Evolutionary conservation across 1,284 basidiomycete species (phyloP).

Genomic region (Agroathelia rolfsii): DNA sequence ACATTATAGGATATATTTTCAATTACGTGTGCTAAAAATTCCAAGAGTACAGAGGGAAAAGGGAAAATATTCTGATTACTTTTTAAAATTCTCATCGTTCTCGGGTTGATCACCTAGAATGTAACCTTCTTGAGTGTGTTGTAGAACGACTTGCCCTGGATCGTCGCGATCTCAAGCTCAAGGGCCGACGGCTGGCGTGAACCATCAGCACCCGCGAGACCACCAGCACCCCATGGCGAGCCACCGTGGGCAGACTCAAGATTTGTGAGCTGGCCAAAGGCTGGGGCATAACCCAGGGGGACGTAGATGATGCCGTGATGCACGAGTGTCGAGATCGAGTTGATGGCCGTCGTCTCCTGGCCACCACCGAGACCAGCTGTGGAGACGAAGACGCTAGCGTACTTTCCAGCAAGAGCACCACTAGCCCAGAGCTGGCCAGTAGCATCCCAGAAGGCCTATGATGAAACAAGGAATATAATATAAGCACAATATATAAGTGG

Average conservation of each 20-base stretch:
- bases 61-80: no score
- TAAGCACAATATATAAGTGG: not conserved
- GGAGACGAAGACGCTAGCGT: constrained; percentile 35
- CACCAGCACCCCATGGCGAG: constrained; percentile 37
- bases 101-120: constrained; percentile 12
- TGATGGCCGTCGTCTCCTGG: constrained; percentile 38
- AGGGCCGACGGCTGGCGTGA: constrained; percentile 30
- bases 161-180: constrained; percentile 35
- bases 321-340: constrained; percentile 40
- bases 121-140: constrained; percentile 19
- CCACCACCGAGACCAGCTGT: constrained; percentile 33
- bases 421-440: constrained; percentile 42
- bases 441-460: constrained; percentile 36
- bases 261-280: constrained; percentile 26
- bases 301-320: constrained; percentile 48
- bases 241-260: constrained; percentile 36
- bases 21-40: no score
- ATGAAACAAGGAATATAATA: constrained; percentile 3
- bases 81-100: no score
- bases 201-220: constrained; percentile 37
- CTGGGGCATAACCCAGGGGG: constrained; percentile 38
- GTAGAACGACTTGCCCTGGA: constrained; percentile 33
- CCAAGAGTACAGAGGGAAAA: no score
- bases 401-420: constrained; percentile 45
- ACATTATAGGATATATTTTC: no score